phyloP scores from a whole-genome alignment of 768 basidiomycete species.

The Coprinopsis sp. region DNA sequence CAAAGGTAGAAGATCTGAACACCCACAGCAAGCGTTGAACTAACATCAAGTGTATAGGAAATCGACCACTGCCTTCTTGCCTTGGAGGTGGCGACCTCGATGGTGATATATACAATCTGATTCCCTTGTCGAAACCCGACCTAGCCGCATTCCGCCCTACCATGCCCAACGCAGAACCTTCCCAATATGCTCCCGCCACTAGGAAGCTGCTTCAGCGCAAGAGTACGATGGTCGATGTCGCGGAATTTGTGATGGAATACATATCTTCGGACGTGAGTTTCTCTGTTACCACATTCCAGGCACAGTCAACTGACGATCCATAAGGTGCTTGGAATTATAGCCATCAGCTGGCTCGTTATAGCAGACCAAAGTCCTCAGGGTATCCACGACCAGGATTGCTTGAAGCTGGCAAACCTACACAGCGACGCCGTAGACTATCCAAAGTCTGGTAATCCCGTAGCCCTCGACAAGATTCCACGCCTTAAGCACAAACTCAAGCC shows the following conservation, averaged over 20 bases:
- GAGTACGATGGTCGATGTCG: constrained; percentile 60
- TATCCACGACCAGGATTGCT: constrained; percentile 50
- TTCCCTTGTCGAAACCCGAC: constrained; percentile 37
- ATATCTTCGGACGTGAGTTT: constrained; percentile 56
- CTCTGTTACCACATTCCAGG: neutral
- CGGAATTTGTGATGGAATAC: constrained; percentile 66
- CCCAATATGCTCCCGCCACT: constrained; percentile 43
- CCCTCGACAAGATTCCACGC: constrained; percentile 37
- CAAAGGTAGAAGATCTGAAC: constrained; percentile 36
- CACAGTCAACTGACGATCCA: neutral
- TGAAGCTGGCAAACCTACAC: constrained; percentile 50
- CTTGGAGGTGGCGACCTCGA: constrained; percentile 70
- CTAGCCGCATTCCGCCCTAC: constrained; percentile 23
- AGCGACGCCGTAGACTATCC: constrained; percentile 67
- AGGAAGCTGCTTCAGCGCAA: constrained; percentile 41
- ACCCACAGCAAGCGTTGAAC: too few relatives aligned
- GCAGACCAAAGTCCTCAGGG: constrained; percentile 49
- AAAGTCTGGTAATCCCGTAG: constrained; percentile 49
- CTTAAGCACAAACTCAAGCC: constrained; percentile 36
- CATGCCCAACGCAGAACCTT: constrained; percentile 29
- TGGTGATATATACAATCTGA: constrained; percentile 56
- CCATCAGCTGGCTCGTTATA: constrained; percentile 58
- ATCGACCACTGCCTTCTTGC: constrained; percentile 55
- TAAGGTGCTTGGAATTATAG: constrained; percentile 57
- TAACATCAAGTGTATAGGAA: constrained; percentile 32